Evolutionary conservation across 805 yeast species (phyloP).

Genomic region (Zygoascus ofunaensis): DNA sequence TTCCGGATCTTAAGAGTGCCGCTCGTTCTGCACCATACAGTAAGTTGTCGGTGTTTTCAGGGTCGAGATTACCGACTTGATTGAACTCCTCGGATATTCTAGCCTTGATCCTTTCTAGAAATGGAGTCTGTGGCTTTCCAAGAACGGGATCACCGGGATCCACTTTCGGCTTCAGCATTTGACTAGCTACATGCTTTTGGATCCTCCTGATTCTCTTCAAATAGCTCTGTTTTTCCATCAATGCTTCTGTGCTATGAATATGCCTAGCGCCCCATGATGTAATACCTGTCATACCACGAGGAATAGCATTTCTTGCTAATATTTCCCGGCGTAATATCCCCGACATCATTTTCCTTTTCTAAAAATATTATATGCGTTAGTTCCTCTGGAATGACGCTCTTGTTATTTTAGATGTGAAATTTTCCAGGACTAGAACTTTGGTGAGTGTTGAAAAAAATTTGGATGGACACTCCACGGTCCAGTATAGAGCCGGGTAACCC

Average conservation of each 20-base stretch:
- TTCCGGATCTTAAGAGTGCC: slow-evolving; percentile 32
- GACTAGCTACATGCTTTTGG: slow-evolving; percentile 23
- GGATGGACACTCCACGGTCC: no score
- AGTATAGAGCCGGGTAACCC: no score
- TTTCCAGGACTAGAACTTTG: no score
- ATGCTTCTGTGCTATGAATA: neutral
- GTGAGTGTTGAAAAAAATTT: no score
- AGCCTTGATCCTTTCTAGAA: slow-evolving; percentile 56
- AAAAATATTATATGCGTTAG: no score
- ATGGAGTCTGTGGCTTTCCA: slow-evolving; percentile 59
- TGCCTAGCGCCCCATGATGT: no score
- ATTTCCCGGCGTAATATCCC: no score
- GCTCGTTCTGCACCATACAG: slow-evolving; percentile 70
- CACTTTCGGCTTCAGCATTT: slow-evolving; percentile 20
- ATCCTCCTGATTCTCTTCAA: slow-evolving; percentile 16
- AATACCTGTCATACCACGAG: no score
- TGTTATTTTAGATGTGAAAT: no score
- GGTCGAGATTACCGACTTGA: slow-evolving; percentile 49
- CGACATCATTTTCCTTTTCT: no score
- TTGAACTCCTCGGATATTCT: slow-evolving; percentile 58
- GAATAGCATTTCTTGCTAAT: no score
- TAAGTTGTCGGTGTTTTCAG: slow-evolving; percentile 63
- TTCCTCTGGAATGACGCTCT: no score
- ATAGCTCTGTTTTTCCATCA: slow-evolving; percentile 5
- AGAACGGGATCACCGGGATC: slow-evolving; percentile 70